Conservation (phyloP, 1,139 yeast genomes). For the Entelexis sorbosivorans region DNA sequence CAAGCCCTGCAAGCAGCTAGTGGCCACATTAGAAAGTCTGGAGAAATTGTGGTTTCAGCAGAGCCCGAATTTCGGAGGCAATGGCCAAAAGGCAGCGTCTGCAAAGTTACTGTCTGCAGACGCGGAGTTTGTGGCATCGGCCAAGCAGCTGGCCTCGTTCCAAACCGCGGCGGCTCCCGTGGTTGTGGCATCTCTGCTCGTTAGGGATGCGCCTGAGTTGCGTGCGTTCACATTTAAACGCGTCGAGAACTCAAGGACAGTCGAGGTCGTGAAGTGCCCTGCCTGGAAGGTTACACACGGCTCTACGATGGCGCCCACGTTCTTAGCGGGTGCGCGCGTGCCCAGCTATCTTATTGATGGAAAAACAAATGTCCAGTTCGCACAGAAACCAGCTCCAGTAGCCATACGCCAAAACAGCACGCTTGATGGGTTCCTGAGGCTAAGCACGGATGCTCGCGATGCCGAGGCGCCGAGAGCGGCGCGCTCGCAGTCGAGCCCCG, state of each 20-base stretch:
- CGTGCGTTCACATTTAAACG: not conserved
- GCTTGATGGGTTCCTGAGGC: not conserved
- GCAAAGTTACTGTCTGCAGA: too few relatives aligned
- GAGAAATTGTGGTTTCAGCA: not conserved
- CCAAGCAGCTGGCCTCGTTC: not conserved
- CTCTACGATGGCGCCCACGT: not conserved
- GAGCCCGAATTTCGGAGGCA: not conserved
- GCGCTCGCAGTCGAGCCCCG: not conserved
- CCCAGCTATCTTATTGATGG: not conserved
- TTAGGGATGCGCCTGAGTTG: not conserved
- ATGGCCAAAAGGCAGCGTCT: not conserved
- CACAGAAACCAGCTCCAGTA: not conserved
- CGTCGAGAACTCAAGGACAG: not conserved
- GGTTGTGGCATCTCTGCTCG: not conserved
- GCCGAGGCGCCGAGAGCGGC: not conserved
- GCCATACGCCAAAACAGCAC: conserved; percentile 3
- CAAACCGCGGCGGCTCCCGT: conserved; percentile 2
- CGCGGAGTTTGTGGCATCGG: not conserved
- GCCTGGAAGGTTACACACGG: not conserved
- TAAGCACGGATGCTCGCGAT: not conserved
- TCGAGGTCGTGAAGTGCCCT: not conserved
- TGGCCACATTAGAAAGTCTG: not conserved
- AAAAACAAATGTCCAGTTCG: not conserved
- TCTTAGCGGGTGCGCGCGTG: conserved; percentile 5
- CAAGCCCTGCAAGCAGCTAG: not conserved